Base-by-base conservation (phyloP, 331 rosid genomes). In the Telfairia occidentalis region DNA sequence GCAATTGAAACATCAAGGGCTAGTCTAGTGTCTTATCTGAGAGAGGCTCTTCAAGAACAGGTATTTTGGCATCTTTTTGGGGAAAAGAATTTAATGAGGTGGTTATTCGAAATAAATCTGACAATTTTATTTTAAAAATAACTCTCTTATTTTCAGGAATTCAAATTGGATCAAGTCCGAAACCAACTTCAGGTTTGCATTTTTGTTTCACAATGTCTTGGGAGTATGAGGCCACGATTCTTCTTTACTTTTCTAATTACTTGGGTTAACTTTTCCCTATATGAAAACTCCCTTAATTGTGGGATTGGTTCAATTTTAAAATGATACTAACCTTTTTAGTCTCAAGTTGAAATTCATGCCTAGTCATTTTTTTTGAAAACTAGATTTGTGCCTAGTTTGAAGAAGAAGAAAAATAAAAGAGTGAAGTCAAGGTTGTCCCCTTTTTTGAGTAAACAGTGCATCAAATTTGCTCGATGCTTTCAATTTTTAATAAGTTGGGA, bases 31-130 rank as follows among this genome's bases (percentile, higher is more conserved):
- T 90, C 93, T 82, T 92, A 87, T 76, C 77, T 95, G 84, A 87
- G 90, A 69, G 96, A 88, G 81, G 96, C 96, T 81, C 95, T 95
- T 67, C 89, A 81, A 73, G 96, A 95, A 86, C 97, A 95, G 99
- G 99, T 95, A 79, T 42, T 78, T 58, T 77, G 46, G 71, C 40
- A 28, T 55, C 72, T 78, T 18, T 55, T 30, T 53, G 28, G 65
- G 28, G 65, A 30, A 79, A 42, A 35, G 23, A 52, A 75, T 3
- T 24, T 18, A 66, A 29, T 63, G 71, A 75, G 9, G 42, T 11
- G 61, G 32, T 61, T 46, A 35, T 59, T 53, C 55, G 30, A 76
- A 60, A 78, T 66, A 23, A 78, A 80, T 63, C 84, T 86, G 43
- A 79, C 65, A 26, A 38, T 1, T 46, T 13, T 26, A 0, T 64